Conservation (phyloP, 768 basidiomycete genomes). For the Leccinum subgranulosum region DNA sequence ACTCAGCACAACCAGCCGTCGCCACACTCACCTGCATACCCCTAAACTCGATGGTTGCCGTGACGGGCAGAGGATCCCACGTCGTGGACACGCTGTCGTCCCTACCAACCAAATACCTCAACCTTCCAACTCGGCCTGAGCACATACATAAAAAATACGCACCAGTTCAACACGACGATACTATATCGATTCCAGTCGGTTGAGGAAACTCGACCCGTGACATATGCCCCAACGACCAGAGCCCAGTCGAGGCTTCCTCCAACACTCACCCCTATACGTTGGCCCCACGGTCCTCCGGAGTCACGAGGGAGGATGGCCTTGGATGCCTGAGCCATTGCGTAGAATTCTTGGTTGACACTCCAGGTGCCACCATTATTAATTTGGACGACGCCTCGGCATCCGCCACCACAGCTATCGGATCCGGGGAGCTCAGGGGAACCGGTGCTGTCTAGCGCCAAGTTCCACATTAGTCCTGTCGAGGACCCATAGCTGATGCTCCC, state of each 20-base stretch:
- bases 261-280: conserved; percentile 63
- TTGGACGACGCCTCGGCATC: conserved; percentile 66
- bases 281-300: conserved; percentile 60
- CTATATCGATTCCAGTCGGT: conserved; percentile 64
- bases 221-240: conserved; percentile 62
- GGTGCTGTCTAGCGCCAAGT: conserved; percentile 59
- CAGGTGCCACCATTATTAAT: conserved; percentile 64
- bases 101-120: conserved; percentile 25
- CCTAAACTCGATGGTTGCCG: conserved; percentile 60
- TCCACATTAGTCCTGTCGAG: conserved; percentile 67
- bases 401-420: conserved; percentile 58
- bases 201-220: conserved; percentile 51
- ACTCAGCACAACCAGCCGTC: background rate
- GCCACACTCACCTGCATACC: conserved; percentile 48
- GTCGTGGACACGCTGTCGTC: conserved; percentile 46
- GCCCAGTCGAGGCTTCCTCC: conserved; percentile 55
- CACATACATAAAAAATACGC: conserved; percentile 8
- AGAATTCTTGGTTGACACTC: conserved; percentile 73
- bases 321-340: conserved; percentile 70
- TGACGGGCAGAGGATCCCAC: conserved; percentile 55
- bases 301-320: conserved; percentile 74
- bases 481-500: conserved; percentile 34
- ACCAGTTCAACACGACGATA: conserved; percentile 72
- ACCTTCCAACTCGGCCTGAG: background rate
- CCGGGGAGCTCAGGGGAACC: conserved; percentile 67